A percentile compares a stretch with the other conserved stretches of the same genome.
phyloP scores from a whole-genome alignment of 176 grass and related monocot species.

The Bonia amplexicaulis region DNA sequence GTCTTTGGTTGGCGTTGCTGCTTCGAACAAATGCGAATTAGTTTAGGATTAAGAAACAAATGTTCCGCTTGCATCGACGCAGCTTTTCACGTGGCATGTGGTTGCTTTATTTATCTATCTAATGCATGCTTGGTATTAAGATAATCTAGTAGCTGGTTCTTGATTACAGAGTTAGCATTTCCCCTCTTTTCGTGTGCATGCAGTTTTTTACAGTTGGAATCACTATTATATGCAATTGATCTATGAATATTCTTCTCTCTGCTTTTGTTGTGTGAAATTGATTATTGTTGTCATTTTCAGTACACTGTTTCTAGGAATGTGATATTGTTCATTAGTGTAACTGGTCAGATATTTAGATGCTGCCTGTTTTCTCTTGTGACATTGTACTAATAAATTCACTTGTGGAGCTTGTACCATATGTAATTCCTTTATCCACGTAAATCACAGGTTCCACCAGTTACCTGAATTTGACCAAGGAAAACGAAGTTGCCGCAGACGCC shows the following conservation, averaged over 20 bases:
- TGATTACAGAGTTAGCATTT: constrained; percentile 23
- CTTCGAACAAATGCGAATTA: constrained; percentile 11
- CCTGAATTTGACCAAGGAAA: constrained; percentile 89
- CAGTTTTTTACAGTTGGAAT: constrained; percentile 7
- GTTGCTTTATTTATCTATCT: constrained; percentile 17
- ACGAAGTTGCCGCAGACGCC: constrained; percentile 75
- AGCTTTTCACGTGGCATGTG: constrained; percentile 44
- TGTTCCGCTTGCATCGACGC: constrained; percentile 8
- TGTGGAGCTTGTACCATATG: background rate
- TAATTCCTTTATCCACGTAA: background rate
- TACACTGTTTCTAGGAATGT: background rate
- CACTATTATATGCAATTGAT: background rate
- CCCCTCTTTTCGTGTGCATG: constrained; percentile 29
- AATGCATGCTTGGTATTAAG: constrained; percentile 22
- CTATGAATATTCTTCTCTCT: background rate
- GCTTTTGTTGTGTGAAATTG: background rate
- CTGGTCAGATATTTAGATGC: background rate
- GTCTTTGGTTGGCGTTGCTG: constrained; percentile 25
- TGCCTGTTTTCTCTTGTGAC: background rate
- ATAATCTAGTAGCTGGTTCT: constrained; percentile 29
- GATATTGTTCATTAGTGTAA: background rate
- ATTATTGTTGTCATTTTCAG: background rate
- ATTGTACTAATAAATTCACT: background rate
- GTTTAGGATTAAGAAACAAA: constrained; percentile 4
- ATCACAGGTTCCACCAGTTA: constrained; percentile 78